These are phyloP conservation scores for Discostella stelligeroides DNA, from an alignment of 108 stramenopile species.

Conservation along the genomic window DNA sequence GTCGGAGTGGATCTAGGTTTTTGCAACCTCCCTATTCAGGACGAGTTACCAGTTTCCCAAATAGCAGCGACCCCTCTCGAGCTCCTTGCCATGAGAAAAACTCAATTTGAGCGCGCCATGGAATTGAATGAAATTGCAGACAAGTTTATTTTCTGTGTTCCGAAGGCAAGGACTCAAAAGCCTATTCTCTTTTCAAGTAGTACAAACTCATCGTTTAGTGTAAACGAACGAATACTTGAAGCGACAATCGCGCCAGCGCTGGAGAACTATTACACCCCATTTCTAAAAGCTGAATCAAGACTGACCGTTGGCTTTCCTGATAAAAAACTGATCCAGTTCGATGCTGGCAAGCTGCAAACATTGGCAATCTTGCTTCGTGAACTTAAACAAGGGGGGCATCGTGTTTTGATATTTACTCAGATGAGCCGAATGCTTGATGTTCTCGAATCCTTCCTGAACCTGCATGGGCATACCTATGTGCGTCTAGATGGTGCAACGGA, in stretches of 20 bases:
- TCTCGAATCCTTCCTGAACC: slow-evolving; percentile 90
- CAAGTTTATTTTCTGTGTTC: slow-evolving; percentile 84
- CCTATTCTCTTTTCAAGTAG: slow-evolving; percentile 37
- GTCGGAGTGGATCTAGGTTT: slow-evolving; percentile 46
- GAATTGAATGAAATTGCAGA: slow-evolving; percentile 62
- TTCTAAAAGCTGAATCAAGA: slow-evolving; percentile 53
- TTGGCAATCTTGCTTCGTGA: slow-evolving; percentile 85
- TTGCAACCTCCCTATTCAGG: slow-evolving; percentile 34
- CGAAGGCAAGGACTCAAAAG: slow-evolving; percentile 60
- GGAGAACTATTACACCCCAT: slow-evolving; percentile 53
- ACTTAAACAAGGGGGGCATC: slow-evolving; percentile 86
- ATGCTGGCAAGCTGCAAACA: slow-evolving; percentile 97
- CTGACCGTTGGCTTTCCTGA: slow-evolving; percentile 92
- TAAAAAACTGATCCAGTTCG: slow-evolving; percentile 92
- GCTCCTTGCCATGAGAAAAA: slow-evolving; percentile 65
- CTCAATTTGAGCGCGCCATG: slow-evolving; percentile 55
- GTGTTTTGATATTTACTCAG: slow-evolving; percentile 96
- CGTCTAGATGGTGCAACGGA: slow-evolving; percentile 90
- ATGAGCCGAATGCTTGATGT: slow-evolving; percentile 96
- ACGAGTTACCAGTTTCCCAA: slow-evolving; percentile 37
- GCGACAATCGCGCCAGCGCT: slow-evolving; percentile 36
- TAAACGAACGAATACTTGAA: slow-evolving; percentile 13
- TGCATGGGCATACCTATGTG: slow-evolving; percentile 82
- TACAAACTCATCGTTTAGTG: slow-evolving; percentile 2
- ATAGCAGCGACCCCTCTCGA: slow-evolving; percentile 63